Conservation (phyloP, 2,329 filamentous ascomycete genomes). For the Clonostachys rosea region DNA sequence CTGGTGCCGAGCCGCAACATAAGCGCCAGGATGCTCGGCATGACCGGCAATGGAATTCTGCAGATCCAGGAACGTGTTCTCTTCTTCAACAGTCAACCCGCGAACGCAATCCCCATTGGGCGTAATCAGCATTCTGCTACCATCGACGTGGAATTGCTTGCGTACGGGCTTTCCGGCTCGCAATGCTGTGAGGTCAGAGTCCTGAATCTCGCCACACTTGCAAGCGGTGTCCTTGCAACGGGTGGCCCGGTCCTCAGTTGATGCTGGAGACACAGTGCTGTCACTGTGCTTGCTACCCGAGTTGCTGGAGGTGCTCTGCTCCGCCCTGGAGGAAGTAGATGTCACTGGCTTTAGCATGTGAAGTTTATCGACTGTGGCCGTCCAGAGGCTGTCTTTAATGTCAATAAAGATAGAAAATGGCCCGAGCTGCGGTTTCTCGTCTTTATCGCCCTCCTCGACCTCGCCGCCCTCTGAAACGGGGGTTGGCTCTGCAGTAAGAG, state of each 20-base stretch:
- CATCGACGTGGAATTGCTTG: slow-evolving; percentile 54
- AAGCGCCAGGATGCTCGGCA: slow-evolving; percentile 48
- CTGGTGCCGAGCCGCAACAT: slow-evolving; percentile 50
- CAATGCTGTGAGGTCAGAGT: slow-evolving; percentile 49
- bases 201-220: slow-evolving; percentile 32
- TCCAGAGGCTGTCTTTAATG: slow-evolving; percentile 24
- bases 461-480: neutral
- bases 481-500: neutral
- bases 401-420: slow-evolving; percentile 27
- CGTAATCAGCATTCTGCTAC: slow-evolving; percentile 66
- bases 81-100: slow-evolving; percentile 63
- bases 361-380: slow-evolving; percentile 23
- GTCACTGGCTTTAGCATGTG: slow-evolving; percentile 28
- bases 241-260: slow-evolving; percentile 12
- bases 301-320: neutral
- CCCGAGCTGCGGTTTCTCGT: slow-evolving; percentile 12
- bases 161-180: slow-evolving; percentile 53
- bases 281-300: neutral
- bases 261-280: neutral
- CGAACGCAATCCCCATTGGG: slow-evolving; percentile 74
- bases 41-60: slow-evolving; percentile 52
- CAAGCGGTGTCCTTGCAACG: slow-evolving; percentile 29
- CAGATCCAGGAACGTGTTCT: slow-evolving; percentile 64
- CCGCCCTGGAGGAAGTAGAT: slow-evolving; percentile 8
- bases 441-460: neutral